Percentiles rank a stretch among this genome's conserved stretches.
Evolutionary conservation across 2,329 filamentous ascomycete genomes (phyloP).

Genomic region (Helotiales sp.): DNA sequence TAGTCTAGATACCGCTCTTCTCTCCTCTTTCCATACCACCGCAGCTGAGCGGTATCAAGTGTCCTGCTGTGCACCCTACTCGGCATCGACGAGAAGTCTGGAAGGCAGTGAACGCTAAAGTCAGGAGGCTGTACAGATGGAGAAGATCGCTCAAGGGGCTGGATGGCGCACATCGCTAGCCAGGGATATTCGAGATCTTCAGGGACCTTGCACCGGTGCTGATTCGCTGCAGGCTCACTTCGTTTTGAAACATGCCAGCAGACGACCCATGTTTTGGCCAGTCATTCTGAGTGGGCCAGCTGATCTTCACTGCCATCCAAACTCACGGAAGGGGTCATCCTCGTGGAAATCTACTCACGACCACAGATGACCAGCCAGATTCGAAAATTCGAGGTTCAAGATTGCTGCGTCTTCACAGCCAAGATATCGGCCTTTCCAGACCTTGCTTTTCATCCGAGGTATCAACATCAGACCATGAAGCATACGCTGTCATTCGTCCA

Average conservation of each 20-base stretch:
- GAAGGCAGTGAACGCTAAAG: neutral
- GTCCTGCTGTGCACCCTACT: neutral
- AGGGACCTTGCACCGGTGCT: slow-evolving; percentile 1
- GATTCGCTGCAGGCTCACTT: slow-evolving; percentile 1
- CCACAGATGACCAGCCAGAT: neutral
- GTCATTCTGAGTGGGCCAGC: neutral
- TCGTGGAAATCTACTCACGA: neutral
- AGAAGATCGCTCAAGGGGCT: neutral
- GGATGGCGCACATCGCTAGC: neutral
- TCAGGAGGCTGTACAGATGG: slow-evolving; percentile 1
- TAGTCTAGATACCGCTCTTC: neutral
- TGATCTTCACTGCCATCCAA: neutral
- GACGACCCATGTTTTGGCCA: neutral
- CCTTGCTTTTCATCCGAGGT: neutral
- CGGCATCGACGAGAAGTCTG: slow-evolving; percentile 1
- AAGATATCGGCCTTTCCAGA: neutral
- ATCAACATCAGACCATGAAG: neutral
- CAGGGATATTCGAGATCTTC: slow-evolving; percentile 6
- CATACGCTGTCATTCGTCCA: neutral
- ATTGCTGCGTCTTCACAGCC: neutral
- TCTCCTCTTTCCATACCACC: neutral
- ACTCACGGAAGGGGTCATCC: neutral
- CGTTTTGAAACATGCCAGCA: slow-evolving; percentile 9
- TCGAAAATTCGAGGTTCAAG: too few relatives aligned
- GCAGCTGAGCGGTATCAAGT: neutral